Conservation (phyloP, 2,329 filamentous ascomycete genomes). For the Stemphylium beticola region DNA sequence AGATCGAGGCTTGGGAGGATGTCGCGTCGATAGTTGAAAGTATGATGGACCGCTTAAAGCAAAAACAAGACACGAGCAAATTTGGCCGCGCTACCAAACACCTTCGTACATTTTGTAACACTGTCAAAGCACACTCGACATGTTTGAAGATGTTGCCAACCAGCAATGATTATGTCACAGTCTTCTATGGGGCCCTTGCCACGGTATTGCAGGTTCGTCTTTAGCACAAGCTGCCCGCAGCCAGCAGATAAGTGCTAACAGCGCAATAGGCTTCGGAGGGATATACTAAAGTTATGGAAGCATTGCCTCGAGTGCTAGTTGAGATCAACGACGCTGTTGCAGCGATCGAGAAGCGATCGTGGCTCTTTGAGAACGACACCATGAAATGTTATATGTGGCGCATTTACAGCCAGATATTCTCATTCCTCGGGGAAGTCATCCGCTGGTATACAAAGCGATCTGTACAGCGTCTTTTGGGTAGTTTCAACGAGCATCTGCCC, state of each 20-base stretch:
- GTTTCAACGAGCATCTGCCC: background rate
- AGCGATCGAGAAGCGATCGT: background rate
- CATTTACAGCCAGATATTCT: background rate
- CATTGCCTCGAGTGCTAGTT: background rate
- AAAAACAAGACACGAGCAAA: background rate
- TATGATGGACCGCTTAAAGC: background rate
- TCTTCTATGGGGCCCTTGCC: background rate
- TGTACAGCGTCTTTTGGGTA: background rate
- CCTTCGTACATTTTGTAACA: slow-evolving; percentile 1
- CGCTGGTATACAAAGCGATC: background rate
- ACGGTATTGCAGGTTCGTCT: background rate
- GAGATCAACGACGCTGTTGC: background rate
- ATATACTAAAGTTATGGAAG: background rate
- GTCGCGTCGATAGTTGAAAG: background rate
- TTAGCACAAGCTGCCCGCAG: background rate
- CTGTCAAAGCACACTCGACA: background rate
- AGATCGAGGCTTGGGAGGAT: background rate
- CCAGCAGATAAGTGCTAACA: background rate
- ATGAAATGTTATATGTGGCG: slow-evolving; percentile 2
- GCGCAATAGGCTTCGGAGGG: background rate
- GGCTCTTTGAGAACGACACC: background rate
- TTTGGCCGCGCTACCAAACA: background rate
- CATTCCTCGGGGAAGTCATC: background rate
- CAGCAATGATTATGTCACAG: background rate
- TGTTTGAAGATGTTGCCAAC: background rate